Conservation (phyloP, 306 rosid species). For the Prunus salicina region DNA sequence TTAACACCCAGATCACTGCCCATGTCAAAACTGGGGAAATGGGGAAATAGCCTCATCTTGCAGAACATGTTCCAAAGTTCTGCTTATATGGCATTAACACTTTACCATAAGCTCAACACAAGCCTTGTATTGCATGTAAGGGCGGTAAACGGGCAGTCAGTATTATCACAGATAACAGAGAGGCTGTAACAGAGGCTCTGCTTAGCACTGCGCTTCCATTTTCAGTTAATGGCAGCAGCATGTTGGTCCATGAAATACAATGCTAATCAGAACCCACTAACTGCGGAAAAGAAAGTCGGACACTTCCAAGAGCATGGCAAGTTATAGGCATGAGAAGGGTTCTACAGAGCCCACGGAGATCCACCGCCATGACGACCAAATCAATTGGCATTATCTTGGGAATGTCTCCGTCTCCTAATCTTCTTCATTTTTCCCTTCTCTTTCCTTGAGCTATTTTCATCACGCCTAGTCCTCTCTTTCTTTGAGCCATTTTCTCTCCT, state of each 20-base stretch:
- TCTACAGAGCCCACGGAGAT: conserved; percentile 30
- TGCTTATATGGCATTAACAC: background rate
- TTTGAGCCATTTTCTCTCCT: conserved; percentile 41
- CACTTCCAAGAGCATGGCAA: background rate
- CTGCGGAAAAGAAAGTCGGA: background rate
- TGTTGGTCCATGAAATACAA: background rate
- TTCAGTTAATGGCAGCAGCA: background rate
- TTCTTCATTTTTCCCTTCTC: conserved; percentile 34
- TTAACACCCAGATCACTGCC: background rate
- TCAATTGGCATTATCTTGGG: conserved; percentile 20
- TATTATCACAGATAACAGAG: background rate
- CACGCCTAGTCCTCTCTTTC: conserved; percentile 27
- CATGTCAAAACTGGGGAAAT: conserved; percentile 4
- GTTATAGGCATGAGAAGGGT: background rate
- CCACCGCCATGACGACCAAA: conserved; percentile 19
- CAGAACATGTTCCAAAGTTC: background rate
- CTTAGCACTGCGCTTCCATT: background rate
- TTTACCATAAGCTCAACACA: background rate
- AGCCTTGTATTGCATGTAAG: background rate
- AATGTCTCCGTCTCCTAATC: conserved; percentile 32
- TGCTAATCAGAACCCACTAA: background rate
- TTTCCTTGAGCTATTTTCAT: conserved; percentile 37
- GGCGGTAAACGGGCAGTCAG: background rate
- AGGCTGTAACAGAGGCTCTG: no score
- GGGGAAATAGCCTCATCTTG: background rate